A percentile compares a stretch with the other conserved stretches of the same genome.
phyloP scores from a whole-genome alignment of 1,139 yeast species.

The Yueomyces sp. region DNA sequence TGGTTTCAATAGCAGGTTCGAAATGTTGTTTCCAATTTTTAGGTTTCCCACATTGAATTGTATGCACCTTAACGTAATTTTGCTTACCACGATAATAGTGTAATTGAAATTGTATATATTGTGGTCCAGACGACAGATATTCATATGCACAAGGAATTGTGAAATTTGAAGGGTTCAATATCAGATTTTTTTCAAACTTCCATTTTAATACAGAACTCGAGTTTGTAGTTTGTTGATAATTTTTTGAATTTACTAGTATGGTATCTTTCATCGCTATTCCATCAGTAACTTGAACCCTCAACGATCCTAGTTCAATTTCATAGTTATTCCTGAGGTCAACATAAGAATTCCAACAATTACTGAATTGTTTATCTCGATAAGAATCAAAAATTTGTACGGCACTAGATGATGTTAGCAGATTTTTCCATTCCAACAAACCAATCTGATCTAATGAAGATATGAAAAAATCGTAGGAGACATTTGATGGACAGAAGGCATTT shows the following conservation, averaged over 20 bases:
- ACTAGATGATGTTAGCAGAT: conserved; percentile 3
- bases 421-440: conserved; percentile 13
- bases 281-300: not conserved
- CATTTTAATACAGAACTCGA: not conserved
- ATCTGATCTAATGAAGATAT: conserved; percentile 12
- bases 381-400: conserved; percentile 9
- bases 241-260: not conserved
- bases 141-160: not conserved
- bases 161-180: not conserved
- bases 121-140: not conserved
- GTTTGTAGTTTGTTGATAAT: not conserved
- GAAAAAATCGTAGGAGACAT: conserved; percentile 4
- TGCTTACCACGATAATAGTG: conserved; percentile 1
- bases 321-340: conserved; percentile 1
- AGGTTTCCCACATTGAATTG: not conserved
- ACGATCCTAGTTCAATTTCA: not conserved
- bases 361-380: conserved; percentile 3
- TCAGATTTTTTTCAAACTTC: not conserved
- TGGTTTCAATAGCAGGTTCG: not conserved
- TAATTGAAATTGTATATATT: conserved; percentile 6
- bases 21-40: not conserved
- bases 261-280: not conserved
- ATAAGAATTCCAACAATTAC: not conserved
- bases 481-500: not conserved
- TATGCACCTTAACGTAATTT: not conserved